Conservation (phyloP, 306 rosid species). For the Ochetophila trinervis region DNA sequence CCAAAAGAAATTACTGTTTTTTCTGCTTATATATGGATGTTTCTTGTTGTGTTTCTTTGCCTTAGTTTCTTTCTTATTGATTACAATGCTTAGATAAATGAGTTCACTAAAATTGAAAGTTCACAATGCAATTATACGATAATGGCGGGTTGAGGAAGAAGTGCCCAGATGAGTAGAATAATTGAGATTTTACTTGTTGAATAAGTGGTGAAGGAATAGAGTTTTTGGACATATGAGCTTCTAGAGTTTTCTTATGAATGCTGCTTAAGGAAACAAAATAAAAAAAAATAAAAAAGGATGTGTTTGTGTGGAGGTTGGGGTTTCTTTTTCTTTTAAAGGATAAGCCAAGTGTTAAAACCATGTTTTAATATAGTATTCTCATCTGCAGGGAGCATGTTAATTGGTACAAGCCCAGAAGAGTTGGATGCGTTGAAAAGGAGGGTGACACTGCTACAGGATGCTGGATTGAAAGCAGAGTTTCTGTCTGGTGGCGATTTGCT, state of each 20-base stretch:
- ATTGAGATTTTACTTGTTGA: too few species aligned
- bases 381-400: constrained; percentile 69
- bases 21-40: not conserved
- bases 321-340: not conserved
- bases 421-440: constrained; percentile 50
- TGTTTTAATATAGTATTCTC: constrained; percentile 6
- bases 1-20: not conserved
- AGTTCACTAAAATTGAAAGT: not conserved
- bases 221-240: not conserved
- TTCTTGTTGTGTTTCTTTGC: not conserved
- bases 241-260: not conserved
- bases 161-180: too few species aligned
- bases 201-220: not conserved
- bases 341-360: not conserved
- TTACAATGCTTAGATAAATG: not conserved
- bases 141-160: too few species aligned
- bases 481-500: constrained; percentile 56
- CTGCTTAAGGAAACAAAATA: too few species aligned
- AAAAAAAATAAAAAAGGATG: not conserved
- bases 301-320: not conserved
- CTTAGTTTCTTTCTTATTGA: not conserved
- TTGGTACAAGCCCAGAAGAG: constrained; percentile 61
- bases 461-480: constrained; percentile 72
- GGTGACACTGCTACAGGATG: constrained; percentile 53
- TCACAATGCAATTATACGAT: not conserved